phyloP scores from a whole-genome alignment of 1,139 yeast genomes.

The Lodderomyces theae region DNA sequence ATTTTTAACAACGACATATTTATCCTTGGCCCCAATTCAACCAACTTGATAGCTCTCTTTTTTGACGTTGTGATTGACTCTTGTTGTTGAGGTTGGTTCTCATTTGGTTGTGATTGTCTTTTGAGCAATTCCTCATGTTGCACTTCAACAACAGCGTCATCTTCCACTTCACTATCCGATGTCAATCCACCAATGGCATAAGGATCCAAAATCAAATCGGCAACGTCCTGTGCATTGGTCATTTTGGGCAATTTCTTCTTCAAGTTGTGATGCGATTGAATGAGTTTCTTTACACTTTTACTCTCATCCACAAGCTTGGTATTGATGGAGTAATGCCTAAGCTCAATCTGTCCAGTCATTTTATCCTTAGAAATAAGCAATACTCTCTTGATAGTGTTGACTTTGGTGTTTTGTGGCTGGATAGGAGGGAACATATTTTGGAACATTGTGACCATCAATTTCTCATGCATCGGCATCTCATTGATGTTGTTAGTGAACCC shows the following conservation, averaged over 20 bases:
- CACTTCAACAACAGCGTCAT: conserved; percentile 81
- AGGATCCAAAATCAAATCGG: conserved; percentile 82
- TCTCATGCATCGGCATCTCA: conserved; percentile 65
- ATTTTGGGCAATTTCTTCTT: conserved; percentile 76
- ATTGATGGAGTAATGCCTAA: conserved; percentile 88
- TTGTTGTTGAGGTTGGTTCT: conserved; percentile 9
- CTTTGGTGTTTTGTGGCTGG: conserved; percentile 73
- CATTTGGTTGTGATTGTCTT: conserved; percentile 17
- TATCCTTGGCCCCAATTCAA: conserved; percentile 92
- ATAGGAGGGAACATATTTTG: conserved; percentile 97
- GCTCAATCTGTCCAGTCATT: conserved; percentile 68
- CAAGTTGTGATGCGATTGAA: conserved; percentile 58
- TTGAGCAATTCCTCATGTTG: conserved; percentile 36
- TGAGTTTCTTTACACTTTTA: conserved; percentile 72
- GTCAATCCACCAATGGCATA: conserved; percentile 78
- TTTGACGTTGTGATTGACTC: conserved; percentile 23
- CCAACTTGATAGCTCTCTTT: conserved; percentile 86
- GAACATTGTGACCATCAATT: conserved; percentile 81
- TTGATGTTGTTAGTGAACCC: conserved; percentile 64
- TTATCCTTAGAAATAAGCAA: conserved; percentile 74
- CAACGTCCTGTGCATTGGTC: conserved; percentile 64
- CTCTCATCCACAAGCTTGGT: conserved; percentile 85
- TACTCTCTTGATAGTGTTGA: conserved; percentile 76
- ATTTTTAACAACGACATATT: conserved; percentile 75
- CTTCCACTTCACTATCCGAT: conserved; percentile 92